Conservation (phyloP, 2,329 filamentous ascomycete species). For the Fusarium annulatum region DNA sequence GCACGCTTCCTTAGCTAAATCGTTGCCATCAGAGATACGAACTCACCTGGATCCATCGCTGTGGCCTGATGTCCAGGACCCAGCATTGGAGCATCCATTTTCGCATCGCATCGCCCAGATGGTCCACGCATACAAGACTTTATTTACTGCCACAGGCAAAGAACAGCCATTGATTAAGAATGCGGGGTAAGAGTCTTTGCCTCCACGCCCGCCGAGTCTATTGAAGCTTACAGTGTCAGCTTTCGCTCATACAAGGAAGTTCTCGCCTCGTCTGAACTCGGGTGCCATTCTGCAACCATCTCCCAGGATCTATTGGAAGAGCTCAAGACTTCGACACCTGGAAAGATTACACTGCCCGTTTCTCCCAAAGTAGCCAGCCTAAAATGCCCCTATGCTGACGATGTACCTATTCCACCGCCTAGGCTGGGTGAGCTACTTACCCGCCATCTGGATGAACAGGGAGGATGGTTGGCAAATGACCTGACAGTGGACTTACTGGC, state of each 20-base stretch:
- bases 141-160: neutral
- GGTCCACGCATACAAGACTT: neutral
- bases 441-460: neutral
- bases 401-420: neutral
- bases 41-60: neutral
- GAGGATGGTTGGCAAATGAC: neutral
- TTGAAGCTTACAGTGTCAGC: neutral
- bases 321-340: neutral
- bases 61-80: neutral
- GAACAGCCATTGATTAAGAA: neutral
- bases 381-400: neutral
- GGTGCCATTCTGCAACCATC: neutral
- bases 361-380: neutral
- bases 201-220: neutral
- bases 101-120: neutral
- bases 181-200: neutral
- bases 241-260: neutral
- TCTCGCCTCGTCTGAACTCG: neutral
- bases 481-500: neutral
- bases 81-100: neutral
- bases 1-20: accelerated
- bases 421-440: neutral
- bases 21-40: neutral
- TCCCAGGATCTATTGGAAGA: neutral
- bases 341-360: too few relatives aligned